Percentiles rank a stretch among this genome's conserved stretches.
Evolutionary conservation across 1,284 basidiomycete species (phyloP).

Genomic region (Moniliella sp.): DNA sequence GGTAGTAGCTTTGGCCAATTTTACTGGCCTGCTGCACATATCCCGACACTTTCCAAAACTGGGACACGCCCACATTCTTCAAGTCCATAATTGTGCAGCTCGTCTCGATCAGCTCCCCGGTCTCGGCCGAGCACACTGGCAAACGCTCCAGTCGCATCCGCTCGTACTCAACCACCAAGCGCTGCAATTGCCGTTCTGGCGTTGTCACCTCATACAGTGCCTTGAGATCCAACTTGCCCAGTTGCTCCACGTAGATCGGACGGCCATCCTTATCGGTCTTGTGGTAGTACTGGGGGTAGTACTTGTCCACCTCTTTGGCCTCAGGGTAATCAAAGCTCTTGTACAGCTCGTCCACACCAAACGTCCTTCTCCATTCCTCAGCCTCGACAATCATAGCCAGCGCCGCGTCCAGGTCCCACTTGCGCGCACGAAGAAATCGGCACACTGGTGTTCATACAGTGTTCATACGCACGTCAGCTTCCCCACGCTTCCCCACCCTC

Average conservation of each 20-base stretch:
- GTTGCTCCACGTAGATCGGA: conserved; percentile 79
- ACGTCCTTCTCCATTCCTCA: conserved; percentile 77
- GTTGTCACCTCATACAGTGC: conserved; percentile 47
- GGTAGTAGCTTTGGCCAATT: conserved; percentile 67
- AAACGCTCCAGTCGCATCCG: conserved; percentile 48
- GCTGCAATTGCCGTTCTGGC: conserved; percentile 66
- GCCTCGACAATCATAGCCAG: conserved; percentile 63
- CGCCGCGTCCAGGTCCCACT: conserved; percentile 62
- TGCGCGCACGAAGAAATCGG: conserved; percentile 66
- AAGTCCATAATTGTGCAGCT: conserved; percentile 94
- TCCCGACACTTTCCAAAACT: conserved; percentile 77
- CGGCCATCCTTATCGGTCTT: conserved; percentile 91
- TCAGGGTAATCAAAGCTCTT: conserved; percentile 72
- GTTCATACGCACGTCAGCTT: too few species aligned
- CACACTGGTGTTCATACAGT: too few species aligned
- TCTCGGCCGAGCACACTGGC: conserved; percentile 53
- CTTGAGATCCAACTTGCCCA: conserved; percentile 69
- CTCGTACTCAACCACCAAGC: conserved; percentile 83
- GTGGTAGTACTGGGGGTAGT: conserved; percentile 85
- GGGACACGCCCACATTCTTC: conserved; percentile 53
- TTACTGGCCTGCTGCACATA: conserved; percentile 59
- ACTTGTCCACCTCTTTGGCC: conserved; percentile 60
- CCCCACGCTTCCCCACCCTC: too few species aligned
- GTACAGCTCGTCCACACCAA: conserved; percentile 65
- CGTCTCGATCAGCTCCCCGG: conserved; percentile 79